Percentiles rank a stretch among this genome's conserved stretches.
phyloP scores from a whole-genome alignment of 306 rosid species.

The Corylus heterophylla region DNA sequence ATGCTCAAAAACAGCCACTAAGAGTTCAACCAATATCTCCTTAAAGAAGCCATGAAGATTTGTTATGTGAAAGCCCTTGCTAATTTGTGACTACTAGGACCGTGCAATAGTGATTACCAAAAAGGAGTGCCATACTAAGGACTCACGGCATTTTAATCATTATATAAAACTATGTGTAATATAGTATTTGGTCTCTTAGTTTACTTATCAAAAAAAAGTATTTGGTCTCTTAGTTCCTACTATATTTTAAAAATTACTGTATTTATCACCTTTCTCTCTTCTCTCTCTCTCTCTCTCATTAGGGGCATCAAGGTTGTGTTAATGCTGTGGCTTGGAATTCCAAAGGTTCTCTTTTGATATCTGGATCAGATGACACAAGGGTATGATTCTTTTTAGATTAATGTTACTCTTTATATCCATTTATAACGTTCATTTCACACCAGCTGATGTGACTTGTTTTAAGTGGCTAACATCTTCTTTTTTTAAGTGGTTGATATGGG shows the following conservation, averaged over 20 bases:
- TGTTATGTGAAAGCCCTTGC: neutral
- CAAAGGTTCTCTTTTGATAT: slow-evolving; percentile 75
- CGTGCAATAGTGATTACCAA: neutral
- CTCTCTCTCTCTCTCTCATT: slow-evolving; percentile 11
- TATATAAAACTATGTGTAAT: neutral
- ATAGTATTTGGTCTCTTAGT: neutral
- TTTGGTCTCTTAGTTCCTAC: neutral
- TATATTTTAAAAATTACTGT: neutral
- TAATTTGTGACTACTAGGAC: neutral
- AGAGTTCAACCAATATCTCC: neutral
- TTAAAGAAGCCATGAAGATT: neutral
- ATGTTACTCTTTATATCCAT: no score
- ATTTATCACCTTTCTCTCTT: neutral
- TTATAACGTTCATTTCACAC: no score
- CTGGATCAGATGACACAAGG: slow-evolving; percentile 96
- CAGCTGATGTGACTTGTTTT: no score
- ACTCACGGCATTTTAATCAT: neutral
- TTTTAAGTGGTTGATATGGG: no score
- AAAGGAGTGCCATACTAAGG: neutral
- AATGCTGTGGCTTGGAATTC: slow-evolving; percentile 96
- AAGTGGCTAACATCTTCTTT: no score
- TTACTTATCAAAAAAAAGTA: neutral
- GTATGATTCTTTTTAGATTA: slow-evolving; percentile 39
- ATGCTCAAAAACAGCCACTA: neutral
- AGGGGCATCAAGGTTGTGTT: slow-evolving; percentile 97